Conservation (phyloP, 1,284 basidiomycete genomes). For the Leucocoprinus gongylophorus region DNA sequence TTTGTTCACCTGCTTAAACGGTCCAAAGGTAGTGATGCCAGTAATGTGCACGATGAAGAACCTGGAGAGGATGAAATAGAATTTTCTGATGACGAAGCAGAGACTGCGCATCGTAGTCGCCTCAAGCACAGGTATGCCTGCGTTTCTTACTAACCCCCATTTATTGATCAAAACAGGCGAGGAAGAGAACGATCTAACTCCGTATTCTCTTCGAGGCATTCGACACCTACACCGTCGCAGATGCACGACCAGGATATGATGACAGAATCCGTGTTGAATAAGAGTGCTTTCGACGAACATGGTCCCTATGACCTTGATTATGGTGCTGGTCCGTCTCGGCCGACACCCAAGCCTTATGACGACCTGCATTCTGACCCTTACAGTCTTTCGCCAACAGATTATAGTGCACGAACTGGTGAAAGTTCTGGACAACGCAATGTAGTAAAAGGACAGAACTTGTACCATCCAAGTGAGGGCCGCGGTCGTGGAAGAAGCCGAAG, state of each 20-base stretch:
- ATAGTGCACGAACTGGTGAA: neutral
- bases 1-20: constrained; percentile 61
- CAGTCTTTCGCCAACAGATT: constrained; percentile 7
- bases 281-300: constrained; percentile 56
- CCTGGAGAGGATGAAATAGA: constrained; percentile 80
- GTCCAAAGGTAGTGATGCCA: constrained; percentile 83
- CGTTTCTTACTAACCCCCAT: neutral
- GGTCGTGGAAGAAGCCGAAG: constrained; percentile 25
- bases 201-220: constrained; percentile 45
- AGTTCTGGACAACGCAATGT: neutral
- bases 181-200: constrained; percentile 43
- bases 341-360: constrained; percentile 63
- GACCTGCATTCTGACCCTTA: constrained; percentile 64
- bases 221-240: constrained; percentile 48
- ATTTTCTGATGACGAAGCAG: constrained; percentile 87
- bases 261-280: constrained; percentile 38
- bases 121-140: constrained; percentile 46
- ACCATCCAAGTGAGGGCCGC: constrained; percentile 7
- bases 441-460: neutral
- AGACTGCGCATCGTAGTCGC: constrained; percentile 58
- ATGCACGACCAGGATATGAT: constrained; percentile 48
- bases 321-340: constrained; percentile 46
- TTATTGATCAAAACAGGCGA: constrained; percentile 34
- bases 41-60: constrained; percentile 87
- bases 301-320: constrained; percentile 62